phyloP scores from a whole-genome alignment of 2,329 filamentous ascomycete genomes.

The Scedosporium boydii region DNA sequence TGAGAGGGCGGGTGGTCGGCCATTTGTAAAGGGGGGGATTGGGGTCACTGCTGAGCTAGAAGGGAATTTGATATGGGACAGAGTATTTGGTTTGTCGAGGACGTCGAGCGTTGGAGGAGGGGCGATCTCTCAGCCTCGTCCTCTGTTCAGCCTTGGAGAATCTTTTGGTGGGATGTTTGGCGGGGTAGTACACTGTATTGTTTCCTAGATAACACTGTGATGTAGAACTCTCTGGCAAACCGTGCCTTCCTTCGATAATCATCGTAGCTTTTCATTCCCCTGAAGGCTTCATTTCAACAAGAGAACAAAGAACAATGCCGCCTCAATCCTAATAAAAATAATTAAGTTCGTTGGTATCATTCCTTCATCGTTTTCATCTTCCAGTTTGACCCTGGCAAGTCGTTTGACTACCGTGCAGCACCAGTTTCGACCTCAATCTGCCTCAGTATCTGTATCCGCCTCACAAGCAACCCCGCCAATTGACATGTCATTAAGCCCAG shows the following conservation, averaged over 20 bases:
- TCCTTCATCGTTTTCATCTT: too few species aligned
- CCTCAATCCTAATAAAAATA: too few species aligned
- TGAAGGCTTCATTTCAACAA: too few species aligned
- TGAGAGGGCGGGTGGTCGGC: conserved; percentile 14
- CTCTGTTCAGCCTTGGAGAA: background rate
- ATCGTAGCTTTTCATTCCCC: too few species aligned
- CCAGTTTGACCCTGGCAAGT: too few species aligned
- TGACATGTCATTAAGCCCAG: background rate
- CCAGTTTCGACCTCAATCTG: background rate
- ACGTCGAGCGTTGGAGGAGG: background rate
- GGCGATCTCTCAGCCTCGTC: background rate
- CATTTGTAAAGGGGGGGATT: background rate
- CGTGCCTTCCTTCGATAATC: too few species aligned
- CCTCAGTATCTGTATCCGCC: background rate
- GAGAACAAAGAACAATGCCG: too few species aligned
- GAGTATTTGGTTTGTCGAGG: background rate
- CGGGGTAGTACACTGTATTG: background rate
- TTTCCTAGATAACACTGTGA: background rate
- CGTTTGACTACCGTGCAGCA: background rate
- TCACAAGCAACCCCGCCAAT: background rate
- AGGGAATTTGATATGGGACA: background rate
- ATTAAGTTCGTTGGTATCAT: too few species aligned
- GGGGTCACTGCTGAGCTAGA: background rate
- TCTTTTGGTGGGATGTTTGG: background rate
- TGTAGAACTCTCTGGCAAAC: too few species aligned